These are phyloP conservation scores for Graphilbum fragrans DNA, from an alignment of 2,329 filamentous ascomycete genomes.

Conservation along the genomic window DNA sequence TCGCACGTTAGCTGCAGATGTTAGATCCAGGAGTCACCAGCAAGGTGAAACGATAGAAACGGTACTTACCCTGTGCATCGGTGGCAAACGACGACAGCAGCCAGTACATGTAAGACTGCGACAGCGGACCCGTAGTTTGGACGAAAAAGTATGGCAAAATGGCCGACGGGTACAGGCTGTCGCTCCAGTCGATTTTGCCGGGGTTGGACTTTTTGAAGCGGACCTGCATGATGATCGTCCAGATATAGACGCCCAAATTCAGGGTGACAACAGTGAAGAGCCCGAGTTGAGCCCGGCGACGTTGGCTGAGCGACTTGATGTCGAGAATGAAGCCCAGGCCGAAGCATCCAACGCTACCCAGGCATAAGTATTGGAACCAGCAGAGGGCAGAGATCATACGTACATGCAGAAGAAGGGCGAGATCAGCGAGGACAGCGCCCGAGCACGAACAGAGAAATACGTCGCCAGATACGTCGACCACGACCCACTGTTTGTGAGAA, in stretches of 20 bases:
- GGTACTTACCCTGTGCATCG: slow-evolving; percentile 21
- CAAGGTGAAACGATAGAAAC: neutral
- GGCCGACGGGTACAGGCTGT: slow-evolving; percentile 24
- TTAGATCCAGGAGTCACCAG: neutral
- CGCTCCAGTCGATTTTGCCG: slow-evolving; percentile 33
- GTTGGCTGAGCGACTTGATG: slow-evolving; percentile 24
- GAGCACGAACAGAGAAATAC: slow-evolving; percentile 1
- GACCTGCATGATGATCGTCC: slow-evolving; percentile 34
- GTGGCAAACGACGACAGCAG: slow-evolving; percentile 28
- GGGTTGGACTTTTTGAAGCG: slow-evolving; percentile 24
- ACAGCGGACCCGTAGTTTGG: slow-evolving; percentile 25
- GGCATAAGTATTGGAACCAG: neutral
- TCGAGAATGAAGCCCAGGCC: slow-evolving; percentile 33
- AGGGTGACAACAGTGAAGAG: slow-evolving; percentile 30
- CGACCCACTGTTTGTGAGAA: neutral
- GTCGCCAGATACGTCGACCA: slow-evolving; percentile 4
- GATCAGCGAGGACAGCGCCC: slow-evolving; percentile 16
- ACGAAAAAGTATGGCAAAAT: slow-evolving; percentile 37
- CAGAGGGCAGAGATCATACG: neutral
- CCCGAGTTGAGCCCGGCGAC: slow-evolving; percentile 31
- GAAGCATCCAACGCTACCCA: slow-evolving; percentile 26
- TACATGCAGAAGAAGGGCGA: slow-evolving; percentile 36
- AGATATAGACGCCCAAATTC: slow-evolving; percentile 35
- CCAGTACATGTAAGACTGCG: slow-evolving; percentile 32
- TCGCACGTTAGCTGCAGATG: slow-evolving; percentile 1